Evolutionary conservation across 1,284 basidiomycete genomes (phyloP).

Genomic region (Hymenochaete sp.): DNA sequence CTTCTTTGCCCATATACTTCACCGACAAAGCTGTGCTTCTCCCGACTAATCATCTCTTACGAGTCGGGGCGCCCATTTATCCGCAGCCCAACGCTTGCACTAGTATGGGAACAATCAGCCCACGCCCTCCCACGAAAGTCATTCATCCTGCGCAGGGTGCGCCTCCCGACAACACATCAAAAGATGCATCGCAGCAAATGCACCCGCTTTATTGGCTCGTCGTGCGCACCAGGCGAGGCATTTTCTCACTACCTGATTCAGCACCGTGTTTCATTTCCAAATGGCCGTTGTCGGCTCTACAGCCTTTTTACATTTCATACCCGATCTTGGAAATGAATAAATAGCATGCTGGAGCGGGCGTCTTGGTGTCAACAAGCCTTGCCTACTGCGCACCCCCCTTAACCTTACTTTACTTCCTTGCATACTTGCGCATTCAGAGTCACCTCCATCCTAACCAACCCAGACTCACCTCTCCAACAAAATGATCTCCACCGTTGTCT

Average conservation of each 20-base stretch:
- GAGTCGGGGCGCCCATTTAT: no score
- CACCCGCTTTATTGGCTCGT: background rate
- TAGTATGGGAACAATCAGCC: no score
- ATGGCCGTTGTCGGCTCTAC: background rate
- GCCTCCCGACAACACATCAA: constrained; percentile 1
- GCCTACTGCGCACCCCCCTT: background rate
- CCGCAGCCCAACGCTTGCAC: no score
- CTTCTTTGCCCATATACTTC: no score
- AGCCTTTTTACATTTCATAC: background rate
- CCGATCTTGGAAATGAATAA: background rate
- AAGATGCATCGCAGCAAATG: constrained; percentile 5
- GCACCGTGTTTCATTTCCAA: background rate
- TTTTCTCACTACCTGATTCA: constrained; percentile 8
- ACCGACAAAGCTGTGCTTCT: no score
- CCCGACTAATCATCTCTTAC: no score
- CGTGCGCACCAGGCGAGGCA: constrained; percentile 2
- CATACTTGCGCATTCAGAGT: no score
- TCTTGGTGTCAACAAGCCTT: background rate
- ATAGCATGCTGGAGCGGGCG: background rate
- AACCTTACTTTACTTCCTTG: background rate
- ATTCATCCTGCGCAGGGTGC: background rate
- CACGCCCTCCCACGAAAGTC: constrained; percentile 1
- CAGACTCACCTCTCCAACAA: constrained; percentile 1
- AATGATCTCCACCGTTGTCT: constrained; percentile 6
- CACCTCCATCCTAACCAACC: background rate